phyloP scores from a whole-genome alignment of 345 rosid genomes.

The Noccaea bulbosa region DNA sequence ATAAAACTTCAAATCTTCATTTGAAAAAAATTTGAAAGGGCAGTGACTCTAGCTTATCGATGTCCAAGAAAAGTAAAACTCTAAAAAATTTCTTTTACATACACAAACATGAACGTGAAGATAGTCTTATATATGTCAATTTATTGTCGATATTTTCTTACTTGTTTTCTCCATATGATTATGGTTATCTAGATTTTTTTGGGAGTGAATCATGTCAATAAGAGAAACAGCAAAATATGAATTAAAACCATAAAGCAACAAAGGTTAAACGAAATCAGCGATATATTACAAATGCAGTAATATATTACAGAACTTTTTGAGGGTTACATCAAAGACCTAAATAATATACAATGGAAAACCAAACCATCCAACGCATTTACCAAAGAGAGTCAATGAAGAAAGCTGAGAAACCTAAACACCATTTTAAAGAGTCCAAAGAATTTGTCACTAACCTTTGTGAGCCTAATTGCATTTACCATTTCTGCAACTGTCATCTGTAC shows the following conservation, averaged over 20 bases:
- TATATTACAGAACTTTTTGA: slow-evolving; percentile 35
- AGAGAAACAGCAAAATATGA: background rate
- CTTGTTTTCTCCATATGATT: no score
- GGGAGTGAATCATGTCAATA: background rate
- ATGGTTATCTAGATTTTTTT: no score
- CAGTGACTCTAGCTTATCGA: no score
- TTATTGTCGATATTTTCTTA: no score
- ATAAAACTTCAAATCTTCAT: no score
- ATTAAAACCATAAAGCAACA: background rate
- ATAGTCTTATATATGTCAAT: no score
- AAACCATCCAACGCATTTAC: slow-evolving; percentile 36
- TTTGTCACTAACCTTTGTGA: slow-evolving; percentile 35
- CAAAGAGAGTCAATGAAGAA: slow-evolving; percentile 32
- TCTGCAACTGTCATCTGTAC: slow-evolving; percentile 36
- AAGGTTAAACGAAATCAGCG: slow-evolving; percentile 2
- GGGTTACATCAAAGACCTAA: slow-evolving; percentile 28
- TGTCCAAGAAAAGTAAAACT: no score
- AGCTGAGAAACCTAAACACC: slow-evolving; percentile 15
- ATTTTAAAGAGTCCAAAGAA: slow-evolving; percentile 35
- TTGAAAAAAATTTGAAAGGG: no score
- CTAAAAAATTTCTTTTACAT: no score
- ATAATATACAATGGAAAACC: slow-evolving; percentile 33
- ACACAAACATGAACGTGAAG: no score
- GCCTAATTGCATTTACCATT: slow-evolving; percentile 21
- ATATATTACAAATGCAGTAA: slow-evolving; percentile 30